Evolutionary conservation across 2,329 filamentous ascomycete genomes (phyloP), one percentile per base, ranked within the genome.

Genomic region (Calonectria henricotiae): DNA sequence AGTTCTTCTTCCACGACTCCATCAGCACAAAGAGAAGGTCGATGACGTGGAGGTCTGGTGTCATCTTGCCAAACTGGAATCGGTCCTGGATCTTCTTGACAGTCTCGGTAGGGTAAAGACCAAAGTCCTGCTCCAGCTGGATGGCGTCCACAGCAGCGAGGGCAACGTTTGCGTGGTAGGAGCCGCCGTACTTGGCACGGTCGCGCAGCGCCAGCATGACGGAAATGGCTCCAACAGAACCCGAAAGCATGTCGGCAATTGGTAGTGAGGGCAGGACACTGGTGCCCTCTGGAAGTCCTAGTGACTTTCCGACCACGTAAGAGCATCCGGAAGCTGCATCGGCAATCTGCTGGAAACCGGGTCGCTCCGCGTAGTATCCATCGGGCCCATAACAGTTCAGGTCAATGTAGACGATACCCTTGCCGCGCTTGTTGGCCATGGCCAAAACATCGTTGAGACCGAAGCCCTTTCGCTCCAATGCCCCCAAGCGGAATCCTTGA

Each of bases 301-400:
- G 15, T 1, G 51, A 37, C 51, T 58, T 58, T 2, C 51, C 51
- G 35, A 23, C 7, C 15, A 82, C 80, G 37, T 82, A 79, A 12
- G 81, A 77, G 9, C 75, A 77, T 1, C 81, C 81, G 0, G 81
- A 73, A 1, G 80, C 80, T 1, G 79, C 80, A 17, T 92, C 91
- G 13, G 89, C 90, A 61, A 91, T 91, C 75, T 91, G 90, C 76
- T 91, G 91, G 90, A 90, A 93, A 9, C 91, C 91, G 1, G 89
- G 87, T 9, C 90, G 84, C 32, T 83, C 82, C 0, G 87, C 85
- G 88, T 90, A 92, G 68, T 89, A 87, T 80, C 86, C 73, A 85
- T 78, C 55, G 77, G 80, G 8, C 0, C 91, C 91, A 73, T 92
- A 93, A 76, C 91, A 93, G 77, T 93, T 89, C 79, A 93, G 90